phyloP scores from a whole-genome alignment of 2,329 filamentous ascomycete species.

The Akanthomyces dipterigenus region DNA sequence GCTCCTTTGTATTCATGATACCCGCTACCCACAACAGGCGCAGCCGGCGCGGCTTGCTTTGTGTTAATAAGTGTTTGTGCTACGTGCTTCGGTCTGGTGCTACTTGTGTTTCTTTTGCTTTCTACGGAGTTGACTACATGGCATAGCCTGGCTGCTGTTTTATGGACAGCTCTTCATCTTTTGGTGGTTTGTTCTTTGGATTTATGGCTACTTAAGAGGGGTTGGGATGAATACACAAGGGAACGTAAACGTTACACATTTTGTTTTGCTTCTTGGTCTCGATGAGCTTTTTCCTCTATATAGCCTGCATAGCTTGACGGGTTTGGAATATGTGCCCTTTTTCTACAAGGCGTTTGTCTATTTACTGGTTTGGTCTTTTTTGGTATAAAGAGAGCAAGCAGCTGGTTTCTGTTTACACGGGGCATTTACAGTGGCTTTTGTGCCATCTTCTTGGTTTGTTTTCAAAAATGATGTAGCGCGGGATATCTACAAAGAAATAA shows the following conservation, averaged over 20 bases:
- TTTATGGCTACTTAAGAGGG: background rate
- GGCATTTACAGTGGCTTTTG: background rate
- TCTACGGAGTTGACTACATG: slow-evolving; percentile 5
- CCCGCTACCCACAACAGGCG: background rate
- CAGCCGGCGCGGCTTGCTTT: background rate
- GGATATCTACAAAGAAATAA: background rate
- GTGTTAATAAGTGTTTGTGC: background rate
- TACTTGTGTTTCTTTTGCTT: background rate
- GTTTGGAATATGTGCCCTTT: background rate
- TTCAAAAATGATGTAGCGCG: background rate
- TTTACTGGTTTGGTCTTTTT: background rate
- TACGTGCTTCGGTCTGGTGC: background rate
- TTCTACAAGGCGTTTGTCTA: background rate
- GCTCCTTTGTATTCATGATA: background rate
- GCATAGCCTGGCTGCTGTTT: background rate
- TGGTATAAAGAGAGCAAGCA: background rate
- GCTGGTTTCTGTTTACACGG: background rate
- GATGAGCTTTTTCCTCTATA: background rate
- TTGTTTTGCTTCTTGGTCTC: background rate
- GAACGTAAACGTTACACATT: background rate
- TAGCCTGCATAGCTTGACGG: background rate
- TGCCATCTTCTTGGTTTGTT: background rate
- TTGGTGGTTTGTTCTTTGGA: background rate
- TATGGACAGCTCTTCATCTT: background rate
- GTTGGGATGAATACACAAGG: background rate